Evolutionary conservation across 176 grass and related monocot genomes (phyloP).

Genomic region (Pharus latifolius): DNA sequence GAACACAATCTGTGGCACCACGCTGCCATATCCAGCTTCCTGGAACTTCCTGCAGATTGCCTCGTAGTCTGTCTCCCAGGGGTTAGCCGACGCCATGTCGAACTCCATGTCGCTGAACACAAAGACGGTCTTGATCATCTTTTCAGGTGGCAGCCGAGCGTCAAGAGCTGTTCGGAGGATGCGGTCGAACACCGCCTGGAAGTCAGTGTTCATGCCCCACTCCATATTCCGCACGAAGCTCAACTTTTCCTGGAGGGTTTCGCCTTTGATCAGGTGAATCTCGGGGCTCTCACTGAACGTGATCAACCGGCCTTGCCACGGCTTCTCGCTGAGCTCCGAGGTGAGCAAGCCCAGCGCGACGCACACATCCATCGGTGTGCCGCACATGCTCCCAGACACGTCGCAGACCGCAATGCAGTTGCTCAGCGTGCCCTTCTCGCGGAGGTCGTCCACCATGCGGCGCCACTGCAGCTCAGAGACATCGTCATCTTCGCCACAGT

Average conservation of each 20-base stretch:
- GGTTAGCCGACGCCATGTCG: neutral
- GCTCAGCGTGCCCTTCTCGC: slow-evolving; percentile 7
- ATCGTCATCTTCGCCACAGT: neutral
- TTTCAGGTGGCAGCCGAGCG: slow-evolving; percentile 4
- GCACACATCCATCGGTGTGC: slow-evolving; percentile 34
- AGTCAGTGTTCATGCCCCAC: slow-evolving; percentile 21
- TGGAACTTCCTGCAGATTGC: slow-evolving; percentile 19
- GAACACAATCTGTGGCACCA: slow-evolving; percentile 37
- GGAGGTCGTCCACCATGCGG: slow-evolving; percentile 18
- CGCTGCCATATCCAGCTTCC: slow-evolving; percentile 19
- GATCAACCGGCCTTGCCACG: slow-evolving; percentile 33
- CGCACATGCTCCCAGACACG: slow-evolving; percentile 20
- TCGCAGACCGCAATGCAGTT: slow-evolving; percentile 44
- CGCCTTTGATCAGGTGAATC: slow-evolving; percentile 24
- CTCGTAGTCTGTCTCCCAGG: slow-evolving; percentile 43
- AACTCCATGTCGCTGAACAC: slow-evolving; percentile 39
- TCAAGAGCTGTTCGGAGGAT: slow-evolving; percentile 21
- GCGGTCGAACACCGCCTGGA: slow-evolving; percentile 37
- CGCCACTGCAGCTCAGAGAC: slow-evolving; percentile 31
- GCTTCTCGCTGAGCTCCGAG: slow-evolving; percentile 42
- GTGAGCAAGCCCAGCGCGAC: slow-evolving; percentile 26
- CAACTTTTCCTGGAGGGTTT: slow-evolving; percentile 9
- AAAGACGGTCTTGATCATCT: slow-evolving; percentile 33
- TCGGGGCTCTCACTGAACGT: slow-evolving; percentile 16
- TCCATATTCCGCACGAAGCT: neutral